These are phyloP conservation scores for Vicia sativa DNA, from an alignment of 306 rosid species.

Conservation along the genomic window DNA sequence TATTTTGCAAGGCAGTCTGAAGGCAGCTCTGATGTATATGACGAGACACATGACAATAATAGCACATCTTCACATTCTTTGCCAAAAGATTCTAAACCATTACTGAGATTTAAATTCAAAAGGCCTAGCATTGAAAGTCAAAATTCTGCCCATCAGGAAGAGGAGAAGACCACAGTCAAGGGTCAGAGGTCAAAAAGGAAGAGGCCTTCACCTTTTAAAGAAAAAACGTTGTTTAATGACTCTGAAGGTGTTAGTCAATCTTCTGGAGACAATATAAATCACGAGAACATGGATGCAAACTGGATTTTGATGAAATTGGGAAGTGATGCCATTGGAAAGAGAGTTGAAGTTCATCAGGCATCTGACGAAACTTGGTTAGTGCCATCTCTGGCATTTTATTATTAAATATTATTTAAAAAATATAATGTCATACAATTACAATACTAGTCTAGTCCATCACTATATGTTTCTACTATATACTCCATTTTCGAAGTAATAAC, in stretches of 20 bases:
- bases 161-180: slow-evolving; percentile 74
- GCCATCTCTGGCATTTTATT: slow-evolving; percentile 24
- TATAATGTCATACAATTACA: not conserved
- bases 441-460: too few species aligned
- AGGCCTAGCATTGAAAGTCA: slow-evolving; percentile 72
- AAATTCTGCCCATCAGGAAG: slow-evolving; percentile 66
- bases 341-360: slow-evolving; percentile 92
- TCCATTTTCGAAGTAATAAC: not conserved
- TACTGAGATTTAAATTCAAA: slow-evolving; percentile 78
- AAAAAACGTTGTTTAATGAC: slow-evolving; percentile 57
- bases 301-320: slow-evolving; percentile 97
- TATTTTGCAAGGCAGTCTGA: slow-evolving; percentile 60
- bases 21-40: slow-evolving; percentile 51
- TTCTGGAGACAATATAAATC: slow-evolving; percentile 60
- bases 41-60: slow-evolving; percentile 53
- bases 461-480: slow-evolving; percentile 1
- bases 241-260: slow-evolving; percentile 53
- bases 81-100: slow-evolving; percentile 79
- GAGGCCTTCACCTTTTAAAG: slow-evolving; percentile 76
- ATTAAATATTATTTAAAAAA: not conserved
- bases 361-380: slow-evolving; percentile 89
- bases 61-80: slow-evolving; percentile 56
- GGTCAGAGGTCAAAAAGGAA: slow-evolving; percentile 98
- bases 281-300: slow-evolving; percentile 92
- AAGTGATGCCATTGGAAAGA: slow-evolving; percentile 93